phyloP scores from a whole-genome alignment of 306 rosid genomes.

The Urtica urens region DNA sequence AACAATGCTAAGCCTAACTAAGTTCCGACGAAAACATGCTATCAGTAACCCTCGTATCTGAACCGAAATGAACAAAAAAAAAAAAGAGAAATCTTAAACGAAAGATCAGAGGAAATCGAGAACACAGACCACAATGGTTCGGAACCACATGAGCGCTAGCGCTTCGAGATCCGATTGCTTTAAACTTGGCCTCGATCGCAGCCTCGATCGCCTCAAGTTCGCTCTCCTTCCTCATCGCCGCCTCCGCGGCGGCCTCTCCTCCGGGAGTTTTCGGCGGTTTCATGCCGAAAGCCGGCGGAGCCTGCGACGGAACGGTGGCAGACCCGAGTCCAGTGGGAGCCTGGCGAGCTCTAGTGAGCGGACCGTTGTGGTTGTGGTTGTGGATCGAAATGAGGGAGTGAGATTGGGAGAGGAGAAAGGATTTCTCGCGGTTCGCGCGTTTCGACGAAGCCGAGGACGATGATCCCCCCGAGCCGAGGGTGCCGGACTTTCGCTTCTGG shows the following conservation, averaged over 20 bases:
- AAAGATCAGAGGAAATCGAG: conserved; percentile 5
- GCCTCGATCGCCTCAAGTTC: conserved; percentile 59
- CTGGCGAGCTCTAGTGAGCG: conserved; percentile 82
- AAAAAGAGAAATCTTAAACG: conserved; percentile 14
- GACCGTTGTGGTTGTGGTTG: conserved; percentile 78
- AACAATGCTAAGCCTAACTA: neutral
- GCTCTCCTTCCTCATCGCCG: conserved; percentile 39
- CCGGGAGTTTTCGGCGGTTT: conserved; percentile 21
- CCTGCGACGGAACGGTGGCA: neutral
- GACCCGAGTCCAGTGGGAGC: conserved; percentile 35
- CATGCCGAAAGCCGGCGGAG: conserved; percentile 19
- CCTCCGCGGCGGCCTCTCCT: conserved; percentile 31
- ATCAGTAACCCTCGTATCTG: too few relatives aligned
- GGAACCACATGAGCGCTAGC: conserved; percentile 65
- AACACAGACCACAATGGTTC: conserved; percentile 69
- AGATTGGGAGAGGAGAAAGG: conserved; percentile 32
- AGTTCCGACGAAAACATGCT: too few relatives aligned
- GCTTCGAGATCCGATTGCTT: conserved; percentile 72
- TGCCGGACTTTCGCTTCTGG: conserved; percentile 52
- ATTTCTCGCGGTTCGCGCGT: conserved; percentile 68
- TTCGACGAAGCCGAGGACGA: conserved; percentile 63
- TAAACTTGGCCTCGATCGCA: conserved; percentile 53
- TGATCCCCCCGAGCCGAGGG: conserved; percentile 32
- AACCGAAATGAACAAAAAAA: neutral
- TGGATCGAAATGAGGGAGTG: conserved; percentile 45